Evolutionary conservation across 139 green algal genomes (phyloP).

Genomic region (Deuterostichococcus epilithicus): DNA sequence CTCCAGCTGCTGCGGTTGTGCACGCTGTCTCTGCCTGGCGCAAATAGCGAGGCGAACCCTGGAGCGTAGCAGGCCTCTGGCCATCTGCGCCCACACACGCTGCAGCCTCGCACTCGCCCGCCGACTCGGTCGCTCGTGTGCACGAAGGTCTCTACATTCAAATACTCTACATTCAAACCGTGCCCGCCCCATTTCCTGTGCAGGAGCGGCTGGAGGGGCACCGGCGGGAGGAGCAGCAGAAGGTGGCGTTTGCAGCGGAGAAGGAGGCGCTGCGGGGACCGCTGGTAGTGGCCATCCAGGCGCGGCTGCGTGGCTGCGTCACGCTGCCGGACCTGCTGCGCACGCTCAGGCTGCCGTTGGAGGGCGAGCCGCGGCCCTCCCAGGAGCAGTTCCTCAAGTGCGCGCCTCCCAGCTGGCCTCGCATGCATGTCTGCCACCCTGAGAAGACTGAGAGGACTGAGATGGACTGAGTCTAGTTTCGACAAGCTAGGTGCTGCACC

Average conservation of each 20-base stretch:
- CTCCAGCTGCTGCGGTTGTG: neutral
- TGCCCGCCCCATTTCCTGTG: neutral
- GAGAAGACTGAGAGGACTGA: no score
- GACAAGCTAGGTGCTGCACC: no score
- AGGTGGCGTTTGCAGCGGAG: neutral
- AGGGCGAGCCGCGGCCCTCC: neutral
- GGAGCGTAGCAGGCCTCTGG: no score
- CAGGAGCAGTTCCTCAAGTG: neutral
- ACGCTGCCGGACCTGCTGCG: neutral
- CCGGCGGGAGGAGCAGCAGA: neutral
- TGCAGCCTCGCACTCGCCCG: neutral
- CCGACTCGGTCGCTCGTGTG: neutral
- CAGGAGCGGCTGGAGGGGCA: constrained; percentile 16
- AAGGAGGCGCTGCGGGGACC: neutral
- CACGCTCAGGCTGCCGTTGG: neutral
- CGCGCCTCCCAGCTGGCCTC: no score
- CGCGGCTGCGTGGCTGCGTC: neutral
- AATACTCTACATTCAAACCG: neutral
- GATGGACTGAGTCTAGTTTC: no score
- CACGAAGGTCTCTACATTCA: neutral
- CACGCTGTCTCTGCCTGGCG: neutral
- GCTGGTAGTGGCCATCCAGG: neutral
- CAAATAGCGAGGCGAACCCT: neutral
- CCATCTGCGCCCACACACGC: no score
- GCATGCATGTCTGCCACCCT: neutral